A percentile compares a stretch with the other conserved stretches of the same genome.
phyloP scores from a whole-genome alignment of 75 land plant genomes.

The Azolla pinnata region DNA sequence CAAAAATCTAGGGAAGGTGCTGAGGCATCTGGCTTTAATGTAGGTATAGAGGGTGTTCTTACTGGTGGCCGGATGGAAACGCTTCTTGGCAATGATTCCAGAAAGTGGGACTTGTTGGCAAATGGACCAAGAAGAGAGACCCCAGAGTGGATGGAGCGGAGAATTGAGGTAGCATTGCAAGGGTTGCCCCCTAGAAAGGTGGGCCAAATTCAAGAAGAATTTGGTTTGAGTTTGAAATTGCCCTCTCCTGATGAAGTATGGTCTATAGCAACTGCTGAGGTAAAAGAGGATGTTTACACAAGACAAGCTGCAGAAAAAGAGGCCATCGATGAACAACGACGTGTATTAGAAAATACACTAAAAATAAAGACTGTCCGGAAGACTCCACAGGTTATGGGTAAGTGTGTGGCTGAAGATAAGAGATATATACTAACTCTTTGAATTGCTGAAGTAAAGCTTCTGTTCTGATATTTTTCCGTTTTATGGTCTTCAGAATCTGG shows the following conservation, averaged over 20 bases:
- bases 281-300: constrained; percentile 45
- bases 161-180: constrained; percentile 37
- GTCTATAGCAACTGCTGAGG: constrained; percentile 53
- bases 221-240: constrained; percentile 25
- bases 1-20: constrained; percentile 13
- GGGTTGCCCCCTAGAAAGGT: constrained; percentile 45
- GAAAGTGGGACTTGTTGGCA: constrained; percentile 47
- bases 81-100: constrained; percentile 42
- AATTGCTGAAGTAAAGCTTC: not conserved
- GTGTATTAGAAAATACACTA: constrained; percentile 45
- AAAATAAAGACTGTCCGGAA: constrained; percentile 33
- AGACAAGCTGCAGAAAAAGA: constrained; percentile 47
- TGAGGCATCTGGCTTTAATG: constrained; percentile 5
- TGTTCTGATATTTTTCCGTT: not conserved
- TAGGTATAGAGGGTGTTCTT: constrained; percentile 19
- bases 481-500: constrained; percentile 53
- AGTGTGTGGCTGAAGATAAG: not conserved
- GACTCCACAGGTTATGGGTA: constrained; percentile 7
- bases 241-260: constrained; percentile 55
- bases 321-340: constrained; percentile 44
- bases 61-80: constrained; percentile 52
- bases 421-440: not conserved
- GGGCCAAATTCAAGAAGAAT: constrained; percentile 14
- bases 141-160: constrained; percentile 61
- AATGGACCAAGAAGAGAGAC: constrained; percentile 62